Conservation (phyloP, 371 early-diverging fungal genomes). For the Zopfochytrium polystomum region DNA sequence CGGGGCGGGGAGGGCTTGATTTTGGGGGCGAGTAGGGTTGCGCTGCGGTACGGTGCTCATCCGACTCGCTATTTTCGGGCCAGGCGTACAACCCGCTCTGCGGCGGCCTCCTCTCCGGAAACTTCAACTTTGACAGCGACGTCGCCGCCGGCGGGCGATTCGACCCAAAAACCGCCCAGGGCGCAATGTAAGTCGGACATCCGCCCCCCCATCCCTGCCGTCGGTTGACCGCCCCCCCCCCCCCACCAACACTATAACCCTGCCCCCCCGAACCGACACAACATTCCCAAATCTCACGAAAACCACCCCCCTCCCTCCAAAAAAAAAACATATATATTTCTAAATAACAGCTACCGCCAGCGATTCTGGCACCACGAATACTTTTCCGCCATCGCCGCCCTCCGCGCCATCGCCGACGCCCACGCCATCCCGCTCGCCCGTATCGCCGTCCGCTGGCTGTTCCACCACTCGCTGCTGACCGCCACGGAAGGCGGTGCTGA, state of each 20-base stretch:
- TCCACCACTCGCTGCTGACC: constrained; percentile 58
- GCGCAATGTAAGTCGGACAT: too few relatives aligned
- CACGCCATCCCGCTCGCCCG: constrained; percentile 43
- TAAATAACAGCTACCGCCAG: constrained; percentile 57
- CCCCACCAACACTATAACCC: too few relatives aligned
- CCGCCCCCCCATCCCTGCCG: too few relatives aligned
- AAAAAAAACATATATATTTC: too few relatives aligned
- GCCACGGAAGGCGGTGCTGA: constrained; percentile 51
- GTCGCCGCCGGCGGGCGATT: constrained; percentile 54
- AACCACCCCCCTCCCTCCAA: too few relatives aligned
- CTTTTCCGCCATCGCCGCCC: constrained; percentile 50
- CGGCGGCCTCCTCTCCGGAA: constrained; percentile 56
- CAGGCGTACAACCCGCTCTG: constrained; percentile 63
- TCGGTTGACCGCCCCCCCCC: too few relatives aligned
- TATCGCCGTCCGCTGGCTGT: constrained; percentile 60
- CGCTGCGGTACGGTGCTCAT: too few relatives aligned
- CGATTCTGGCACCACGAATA: constrained; percentile 59
- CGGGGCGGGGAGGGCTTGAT: neutral
- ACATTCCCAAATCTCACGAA: too few relatives aligned
- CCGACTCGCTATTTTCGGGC: too few relatives aligned
- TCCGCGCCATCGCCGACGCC: constrained; percentile 36
- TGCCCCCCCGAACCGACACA: too few relatives aligned
- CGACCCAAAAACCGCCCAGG: constrained; percentile 41
- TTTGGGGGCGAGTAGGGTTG: neutral
- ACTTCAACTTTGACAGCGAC: constrained; percentile 39